phyloP scores from a whole-genome alignment of 2,329 filamentous ascomycete genomes.

The Fusarium albidum region DNA sequence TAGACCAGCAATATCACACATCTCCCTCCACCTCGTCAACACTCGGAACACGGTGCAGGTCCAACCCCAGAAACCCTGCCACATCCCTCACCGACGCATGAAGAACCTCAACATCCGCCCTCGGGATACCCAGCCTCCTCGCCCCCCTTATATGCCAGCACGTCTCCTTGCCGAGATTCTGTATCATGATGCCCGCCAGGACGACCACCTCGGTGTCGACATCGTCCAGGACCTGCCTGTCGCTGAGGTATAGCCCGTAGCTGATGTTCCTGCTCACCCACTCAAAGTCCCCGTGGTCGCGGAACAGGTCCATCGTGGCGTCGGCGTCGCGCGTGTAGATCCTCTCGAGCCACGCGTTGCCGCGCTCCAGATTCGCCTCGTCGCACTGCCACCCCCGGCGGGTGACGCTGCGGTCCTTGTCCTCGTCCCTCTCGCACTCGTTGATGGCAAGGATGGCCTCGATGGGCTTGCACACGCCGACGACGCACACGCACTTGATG shows the following conservation, averaged over 20 bases:
- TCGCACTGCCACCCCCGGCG: slow-evolving; percentile 67
- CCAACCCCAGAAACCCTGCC: slow-evolving; percentile 30
- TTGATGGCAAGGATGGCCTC: slow-evolving; percentile 64
- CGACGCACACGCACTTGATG: slow-evolving; percentile 62
- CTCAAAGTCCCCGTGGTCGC: slow-evolving; percentile 47
- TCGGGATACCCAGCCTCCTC: slow-evolving; percentile 30
- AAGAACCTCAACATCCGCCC: slow-evolving; percentile 26
- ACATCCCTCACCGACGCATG: slow-evolving; percentile 32
- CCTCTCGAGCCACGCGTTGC: slow-evolving; percentile 61
- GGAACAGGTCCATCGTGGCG: slow-evolving; percentile 43
- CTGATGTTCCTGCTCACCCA: slow-evolving; percentile 63
- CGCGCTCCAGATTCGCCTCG: slow-evolving; percentile 59
- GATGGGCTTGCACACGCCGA: slow-evolving; percentile 68
- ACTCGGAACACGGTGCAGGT: slow-evolving; percentile 29
- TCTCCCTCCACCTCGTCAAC: slow-evolving; percentile 35
- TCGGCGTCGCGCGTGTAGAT: slow-evolving; percentile 60
- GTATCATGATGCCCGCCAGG: slow-evolving; percentile 61
- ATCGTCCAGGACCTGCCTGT: slow-evolving; percentile 60
- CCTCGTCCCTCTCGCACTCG: slow-evolving; percentile 57
- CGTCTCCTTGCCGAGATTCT: slow-evolving; percentile 59
- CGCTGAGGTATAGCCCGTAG: slow-evolving; percentile 64
- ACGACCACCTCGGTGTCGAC: slow-evolving; percentile 64
- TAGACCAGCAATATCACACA: slow-evolving; percentile 9
- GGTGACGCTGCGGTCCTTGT: slow-evolving; percentile 62
- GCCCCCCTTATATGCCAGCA: slow-evolving; percentile 55